Conservation (phyloP, 176 grass and related monocot species). For the Eleusine coracana region DNA sequence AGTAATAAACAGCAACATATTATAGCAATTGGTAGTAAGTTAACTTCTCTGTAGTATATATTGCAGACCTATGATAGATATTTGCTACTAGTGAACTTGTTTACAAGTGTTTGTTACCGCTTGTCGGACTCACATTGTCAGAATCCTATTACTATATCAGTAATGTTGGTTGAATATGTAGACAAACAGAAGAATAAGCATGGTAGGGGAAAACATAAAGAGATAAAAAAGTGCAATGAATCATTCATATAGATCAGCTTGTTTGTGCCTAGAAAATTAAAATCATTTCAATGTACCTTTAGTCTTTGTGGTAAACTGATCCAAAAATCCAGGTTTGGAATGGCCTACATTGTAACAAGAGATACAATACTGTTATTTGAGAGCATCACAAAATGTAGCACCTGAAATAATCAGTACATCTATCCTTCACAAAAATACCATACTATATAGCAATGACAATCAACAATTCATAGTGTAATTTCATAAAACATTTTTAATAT, state of each 20-base stretch:
- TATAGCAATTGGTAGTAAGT: not conserved
- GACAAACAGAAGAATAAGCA: constrained; percentile 1
- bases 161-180: not conserved
- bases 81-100: constrained; percentile 16
- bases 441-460: no score
- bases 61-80: not conserved
- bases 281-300: constrained; percentile 50
- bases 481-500: no score
- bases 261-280: constrained; percentile 25
- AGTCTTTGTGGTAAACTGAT: constrained; percentile 63
- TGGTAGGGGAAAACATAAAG: not conserved
- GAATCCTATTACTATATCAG: not conserved
- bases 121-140: not conserved
- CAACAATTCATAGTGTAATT: no score
- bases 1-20: constrained; percentile 12
- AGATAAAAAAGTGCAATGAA: not conserved
- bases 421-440: not conserved
- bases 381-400: constrained; percentile 3
- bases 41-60: constrained; percentile 12
- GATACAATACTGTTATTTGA: constrained; percentile 15
- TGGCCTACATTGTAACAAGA: constrained; percentile 56
- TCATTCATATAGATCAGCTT: not conserved
- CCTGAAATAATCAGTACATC: constrained; percentile 11
- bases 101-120: constrained; percentile 12
- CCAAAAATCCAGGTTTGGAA: constrained; percentile 91